Evolutionary conservation across 2,329 filamentous ascomycete genomes (phyloP).

Genomic region (Aspergillus proliferans): DNA sequence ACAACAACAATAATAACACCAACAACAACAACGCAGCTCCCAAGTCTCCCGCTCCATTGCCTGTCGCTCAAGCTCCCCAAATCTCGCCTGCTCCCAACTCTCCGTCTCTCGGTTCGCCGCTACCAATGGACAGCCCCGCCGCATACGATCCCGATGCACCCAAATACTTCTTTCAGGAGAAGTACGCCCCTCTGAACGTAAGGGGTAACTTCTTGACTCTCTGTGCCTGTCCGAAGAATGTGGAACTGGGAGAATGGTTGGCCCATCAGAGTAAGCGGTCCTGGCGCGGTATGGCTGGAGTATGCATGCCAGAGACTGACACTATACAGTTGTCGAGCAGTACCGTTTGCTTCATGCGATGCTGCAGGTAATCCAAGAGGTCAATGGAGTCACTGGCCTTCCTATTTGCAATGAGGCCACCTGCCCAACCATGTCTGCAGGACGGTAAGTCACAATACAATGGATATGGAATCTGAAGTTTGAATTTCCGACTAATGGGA

Average conservation of each 20-base stretch:
- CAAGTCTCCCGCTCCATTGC: slow-evolving; percentile 28
- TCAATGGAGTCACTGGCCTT: slow-evolving; percentile 66
- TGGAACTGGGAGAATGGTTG: slow-evolving; percentile 92
- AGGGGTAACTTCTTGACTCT: slow-evolving; percentile 97
- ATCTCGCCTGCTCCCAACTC: slow-evolving; percentile 31
- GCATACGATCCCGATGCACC: slow-evolving; percentile 37
- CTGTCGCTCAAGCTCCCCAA: slow-evolving; percentile 23
- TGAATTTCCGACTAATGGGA: slow-evolving; percentile 11
- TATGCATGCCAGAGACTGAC: neutral
- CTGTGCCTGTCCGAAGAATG: slow-evolving; percentile 84
- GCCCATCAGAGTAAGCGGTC: slow-evolving; percentile 73
- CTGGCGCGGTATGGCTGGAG: neutral
- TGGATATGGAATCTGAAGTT: neutral
- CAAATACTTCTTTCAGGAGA: slow-evolving; percentile 48
- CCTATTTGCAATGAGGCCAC: slow-evolving; percentile 77
- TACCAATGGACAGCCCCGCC: slow-evolving; percentile 30
- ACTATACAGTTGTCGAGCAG: slow-evolving; percentile 72
- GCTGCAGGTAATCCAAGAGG: slow-evolving; percentile 79
- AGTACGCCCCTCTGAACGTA: slow-evolving; percentile 73
- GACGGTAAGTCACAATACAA: slow-evolving; percentile 59
- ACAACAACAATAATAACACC: slow-evolving; percentile 25
- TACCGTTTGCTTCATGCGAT: slow-evolving; percentile 85
- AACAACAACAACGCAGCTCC: slow-evolving; percentile 33
- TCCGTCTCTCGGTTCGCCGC: slow-evolving; percentile 33
- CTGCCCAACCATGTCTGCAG: slow-evolving; percentile 91